These are phyloP conservation scores for Candida montana DNA, from an alignment of 805 yeast genomes.

Conservation along the genomic window DNA sequence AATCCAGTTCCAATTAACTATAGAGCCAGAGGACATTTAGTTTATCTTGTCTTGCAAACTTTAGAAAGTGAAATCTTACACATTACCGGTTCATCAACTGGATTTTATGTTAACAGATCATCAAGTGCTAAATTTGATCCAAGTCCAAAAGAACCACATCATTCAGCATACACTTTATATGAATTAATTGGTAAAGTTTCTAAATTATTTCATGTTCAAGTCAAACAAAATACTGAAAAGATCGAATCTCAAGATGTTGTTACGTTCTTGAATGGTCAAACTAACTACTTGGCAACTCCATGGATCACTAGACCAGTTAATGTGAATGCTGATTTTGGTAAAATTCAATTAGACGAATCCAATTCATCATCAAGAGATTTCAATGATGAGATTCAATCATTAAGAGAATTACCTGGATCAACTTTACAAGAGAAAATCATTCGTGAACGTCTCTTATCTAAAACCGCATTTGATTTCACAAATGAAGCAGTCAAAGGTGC, in stretches of 20 bases:
- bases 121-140: conserved; percentile 70
- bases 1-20: conserved; percentile 72
- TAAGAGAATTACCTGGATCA: conserved; percentile 61
- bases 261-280: conserved; percentile 56
- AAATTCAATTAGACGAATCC: conserved; percentile 20
- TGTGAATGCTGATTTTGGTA: conserved; percentile 25
- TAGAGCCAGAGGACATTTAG: conserved; percentile 68
- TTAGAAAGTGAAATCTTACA: conserved; percentile 76
- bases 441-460: conserved; percentile 70
- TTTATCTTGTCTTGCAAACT: conserved; percentile 70
- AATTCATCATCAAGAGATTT: conserved; percentile 59
- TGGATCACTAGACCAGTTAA: conserved; percentile 48
- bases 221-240: conserved; percentile 45
- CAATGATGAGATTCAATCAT: conserved; percentile 86
- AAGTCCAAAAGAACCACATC: conserved; percentile 30
- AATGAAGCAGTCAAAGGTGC: conserved; percentile 76
- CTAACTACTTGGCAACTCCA: conserved; percentile 59
- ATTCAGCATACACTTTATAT: conserved; percentile 40
- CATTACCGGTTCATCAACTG: conserved; percentile 72
- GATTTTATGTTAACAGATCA: conserved; percentile 73
- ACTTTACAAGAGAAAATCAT: conserved; percentile 61
- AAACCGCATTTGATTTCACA: conserved; percentile 71
- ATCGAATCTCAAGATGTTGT: conserved; percentile 44
- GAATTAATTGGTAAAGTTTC: conserved; percentile 62
- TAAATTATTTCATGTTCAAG: conserved; percentile 49